A percentile compares a stretch with the other conserved stretches of the same genome.
Evolutionary conservation across 2,329 filamentous ascomycete species (phyloP).

Genomic region (Tolypocladium capitatum): DNA sequence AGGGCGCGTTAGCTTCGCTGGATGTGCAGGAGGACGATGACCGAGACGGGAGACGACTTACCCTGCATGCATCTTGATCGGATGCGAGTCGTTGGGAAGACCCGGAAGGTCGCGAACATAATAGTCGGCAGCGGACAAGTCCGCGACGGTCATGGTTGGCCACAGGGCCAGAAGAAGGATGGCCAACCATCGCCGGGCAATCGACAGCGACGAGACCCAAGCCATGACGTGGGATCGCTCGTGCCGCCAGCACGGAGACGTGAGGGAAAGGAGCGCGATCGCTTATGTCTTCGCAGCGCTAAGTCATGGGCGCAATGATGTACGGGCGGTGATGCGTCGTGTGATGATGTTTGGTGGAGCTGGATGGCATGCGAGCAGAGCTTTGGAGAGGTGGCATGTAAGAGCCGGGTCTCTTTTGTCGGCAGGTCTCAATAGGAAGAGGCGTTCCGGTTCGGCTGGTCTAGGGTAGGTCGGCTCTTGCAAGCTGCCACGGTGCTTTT

Average conservation of each 20-base stretch:
- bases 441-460: neutral
- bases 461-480: neutral
- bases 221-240: conserved; percentile 3
- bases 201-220: conserved; percentile 1
- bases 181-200: conserved; percentile 15
- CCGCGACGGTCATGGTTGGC: conserved; percentile 18
- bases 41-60: conserved; percentile 30
- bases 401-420: no score
- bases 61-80: conserved; percentile 98
- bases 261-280: neutral
- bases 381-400: no score
- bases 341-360: neutral
- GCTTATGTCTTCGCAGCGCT: neutral
- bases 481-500: neutral
- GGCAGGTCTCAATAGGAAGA: neutral
- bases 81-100: conserved; percentile 54
- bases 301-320: neutral
- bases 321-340: neutral
- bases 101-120: conserved; percentile 79
- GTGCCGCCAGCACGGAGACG: conserved; percentile 1
- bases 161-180: conserved; percentile 27
- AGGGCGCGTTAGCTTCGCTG: conserved; percentile 11
- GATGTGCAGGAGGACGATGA: neutral
- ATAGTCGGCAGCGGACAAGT: conserved; percentile 55
- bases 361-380: neutral